Percentiles rank a stretch among this genome's conserved stretches.
These are phyloP conservation scores for Pleurotus ostreatus DNA, from an alignment of 768 basidiomycete genomes.

Conservation along the genomic window DNA sequence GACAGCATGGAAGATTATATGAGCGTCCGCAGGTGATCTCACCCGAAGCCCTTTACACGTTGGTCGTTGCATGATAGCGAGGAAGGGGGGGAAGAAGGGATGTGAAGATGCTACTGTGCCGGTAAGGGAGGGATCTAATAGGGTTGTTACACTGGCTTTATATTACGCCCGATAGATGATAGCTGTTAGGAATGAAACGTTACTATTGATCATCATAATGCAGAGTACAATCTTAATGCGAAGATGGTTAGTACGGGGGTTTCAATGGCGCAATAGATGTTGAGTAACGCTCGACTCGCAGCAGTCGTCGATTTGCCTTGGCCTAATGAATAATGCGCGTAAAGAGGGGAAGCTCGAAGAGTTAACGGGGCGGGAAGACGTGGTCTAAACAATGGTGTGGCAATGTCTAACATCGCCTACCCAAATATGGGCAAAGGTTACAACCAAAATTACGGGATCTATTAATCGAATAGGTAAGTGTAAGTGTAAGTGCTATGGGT, in stretches of 20 bases:
- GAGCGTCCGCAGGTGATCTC: conserved; percentile 62
- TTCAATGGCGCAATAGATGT: too few species aligned
- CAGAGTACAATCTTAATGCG: conserved; percentile 3
- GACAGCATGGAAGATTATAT: conserved; percentile 74
- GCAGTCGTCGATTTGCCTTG: background rate
- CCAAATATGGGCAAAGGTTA: too few species aligned
- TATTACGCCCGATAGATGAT: background rate
- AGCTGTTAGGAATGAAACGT: conserved; percentile 9
- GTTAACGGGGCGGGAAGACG: too few species aligned
- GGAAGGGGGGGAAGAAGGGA: conserved; percentile 10
- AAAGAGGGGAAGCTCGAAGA: too few species aligned
- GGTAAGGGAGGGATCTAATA: conserved; percentile 5
- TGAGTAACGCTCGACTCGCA: background rate
- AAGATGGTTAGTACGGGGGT: conserved; percentile 1
- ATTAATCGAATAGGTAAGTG: too few species aligned
- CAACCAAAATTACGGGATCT: too few species aligned
- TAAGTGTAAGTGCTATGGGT: too few species aligned
- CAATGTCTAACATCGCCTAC: too few species aligned
- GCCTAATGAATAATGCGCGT: background rate
- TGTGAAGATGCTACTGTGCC: conserved; percentile 2
- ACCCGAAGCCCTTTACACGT: conserved; percentile 66
- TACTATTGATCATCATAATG: conserved; percentile 8
- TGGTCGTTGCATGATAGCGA: conserved; percentile 53
- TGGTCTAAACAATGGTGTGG: too few species aligned
- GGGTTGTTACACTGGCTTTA: conserved; percentile 4